phyloP scores from a whole-genome alignment of 306 rosid genomes.

The Canavalia gladiata region DNA sequence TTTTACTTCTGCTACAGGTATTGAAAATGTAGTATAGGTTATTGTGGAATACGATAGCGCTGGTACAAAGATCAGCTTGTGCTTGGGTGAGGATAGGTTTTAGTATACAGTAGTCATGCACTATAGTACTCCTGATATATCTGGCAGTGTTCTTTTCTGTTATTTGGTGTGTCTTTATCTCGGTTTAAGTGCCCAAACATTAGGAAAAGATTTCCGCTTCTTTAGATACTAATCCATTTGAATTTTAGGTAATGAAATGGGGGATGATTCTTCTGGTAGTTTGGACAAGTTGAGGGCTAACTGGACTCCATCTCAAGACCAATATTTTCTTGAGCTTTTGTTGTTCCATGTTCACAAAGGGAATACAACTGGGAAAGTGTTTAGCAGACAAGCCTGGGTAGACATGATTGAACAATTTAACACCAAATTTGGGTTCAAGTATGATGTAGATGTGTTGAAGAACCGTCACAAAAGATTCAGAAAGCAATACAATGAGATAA shows the following conservation, averaged over 20 bases:
- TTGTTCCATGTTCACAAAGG: constrained; percentile 60
- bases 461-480: constrained; percentile 66
- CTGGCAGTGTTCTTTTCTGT: constrained; percentile 5
- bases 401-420: constrained; percentile 66
- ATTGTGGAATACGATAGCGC: neutral
- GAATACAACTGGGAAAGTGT: constrained; percentile 58
- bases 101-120: constrained; percentile 6
- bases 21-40: neutral
- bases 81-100: constrained; percentile 32
- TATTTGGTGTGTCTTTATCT: neutral
- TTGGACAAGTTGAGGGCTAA: constrained; percentile 59
- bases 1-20: constrained; percentile 11
- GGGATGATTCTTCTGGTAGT: constrained; percentile 41
- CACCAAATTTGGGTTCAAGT: constrained; percentile 58
- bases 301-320: constrained; percentile 71
- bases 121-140: constrained; percentile 8
- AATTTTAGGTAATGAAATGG: constrained; percentile 59
- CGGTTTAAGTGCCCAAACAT: neutral
- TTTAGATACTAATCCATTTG: constrained; percentile 25
- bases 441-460: constrained; percentile 64
- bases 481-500: constrained; percentile 66
- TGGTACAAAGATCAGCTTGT: constrained; percentile 1
- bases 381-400: constrained; percentile 60
- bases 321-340: constrained; percentile 61
- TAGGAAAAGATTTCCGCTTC: constrained; percentile 23